These are phyloP conservation scores for Podila minutissima DNA, from an alignment of 192 early-diverging fungal genomes.

Conservation along the genomic window DNA sequence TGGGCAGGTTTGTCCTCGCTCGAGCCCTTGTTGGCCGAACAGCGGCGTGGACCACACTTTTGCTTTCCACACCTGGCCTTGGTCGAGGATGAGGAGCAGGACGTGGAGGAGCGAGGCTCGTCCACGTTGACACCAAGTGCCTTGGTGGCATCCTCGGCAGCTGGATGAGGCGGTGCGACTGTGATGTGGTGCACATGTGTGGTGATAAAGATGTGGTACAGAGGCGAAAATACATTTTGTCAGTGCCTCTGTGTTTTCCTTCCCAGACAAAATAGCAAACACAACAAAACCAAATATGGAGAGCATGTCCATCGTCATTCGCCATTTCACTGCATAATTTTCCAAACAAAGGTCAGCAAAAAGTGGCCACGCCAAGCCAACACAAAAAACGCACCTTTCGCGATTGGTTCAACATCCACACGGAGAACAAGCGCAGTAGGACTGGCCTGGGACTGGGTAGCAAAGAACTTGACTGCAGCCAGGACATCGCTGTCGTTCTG, in stretches of 20 bases:
- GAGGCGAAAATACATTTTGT: too few relatives aligned
- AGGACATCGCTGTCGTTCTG: constrained; percentile 25
- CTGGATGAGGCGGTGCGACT: too few relatives aligned
- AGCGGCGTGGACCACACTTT: neutral
- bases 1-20: neutral
- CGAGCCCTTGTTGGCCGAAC: neutral
- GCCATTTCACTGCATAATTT: neutral
- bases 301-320: neutral
- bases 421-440: neutral
- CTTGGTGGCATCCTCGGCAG: too few relatives aligned
- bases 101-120: too few relatives aligned
- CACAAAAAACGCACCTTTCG: neutral
- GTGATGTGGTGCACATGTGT: too few relatives aligned
- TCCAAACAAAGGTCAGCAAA: neutral
- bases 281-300: constrained; percentile 3
- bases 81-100: neutral
- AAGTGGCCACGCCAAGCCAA: neutral
- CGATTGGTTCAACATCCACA: neutral
- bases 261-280: neutral
- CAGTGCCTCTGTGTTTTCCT: too few relatives aligned
- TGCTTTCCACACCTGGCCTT: neutral
- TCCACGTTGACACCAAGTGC: too few relatives aligned
- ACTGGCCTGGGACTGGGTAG: constrained; percentile 4
- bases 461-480: constrained; percentile 13
- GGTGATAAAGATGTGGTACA: too few relatives aligned